Evolutionary conservation across 2,329 filamentous ascomycete genomes (phyloP).

Genomic region (Arthrocladium fulminans): DNA sequence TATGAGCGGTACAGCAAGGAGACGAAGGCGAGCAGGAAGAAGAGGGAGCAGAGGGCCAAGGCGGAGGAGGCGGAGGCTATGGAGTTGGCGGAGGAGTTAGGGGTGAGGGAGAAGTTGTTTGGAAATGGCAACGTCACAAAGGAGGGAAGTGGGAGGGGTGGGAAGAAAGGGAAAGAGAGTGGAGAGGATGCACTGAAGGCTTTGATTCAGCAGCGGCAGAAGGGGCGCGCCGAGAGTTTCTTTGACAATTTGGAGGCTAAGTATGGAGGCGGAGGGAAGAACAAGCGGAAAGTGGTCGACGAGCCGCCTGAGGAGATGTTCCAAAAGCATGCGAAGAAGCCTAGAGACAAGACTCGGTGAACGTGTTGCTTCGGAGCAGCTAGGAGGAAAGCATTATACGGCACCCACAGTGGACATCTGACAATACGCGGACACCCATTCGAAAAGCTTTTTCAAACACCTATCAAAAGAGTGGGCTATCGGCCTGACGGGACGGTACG

Average conservation of each 20-base stretch:
- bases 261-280: constrained; percentile 45
- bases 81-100: constrained; percentile 64
- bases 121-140: constrained; percentile 35
- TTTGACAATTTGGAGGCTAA: constrained; percentile 69
- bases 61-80: constrained; percentile 65
- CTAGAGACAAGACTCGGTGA: constrained; percentile 10
- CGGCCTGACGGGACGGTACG: too few relatives aligned
- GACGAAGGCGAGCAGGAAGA: constrained; percentile 53
- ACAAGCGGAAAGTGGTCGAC: constrained; percentile 41
- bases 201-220: constrained; percentile 32
- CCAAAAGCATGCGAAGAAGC: constrained; percentile 34
- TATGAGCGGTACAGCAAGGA: constrained; percentile 66
- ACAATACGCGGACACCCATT: too few relatives aligned
- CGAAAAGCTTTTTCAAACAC: too few relatives aligned
- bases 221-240: constrained; percentile 50
- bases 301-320: constrained; percentile 58
- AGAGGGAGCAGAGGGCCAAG: constrained; percentile 52
- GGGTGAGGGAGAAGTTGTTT: constrained; percentile 62
- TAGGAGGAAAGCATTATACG: too few relatives aligned
- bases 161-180: constrained; percentile 28
- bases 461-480: too few relatives aligned
- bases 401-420: too few relatives aligned
- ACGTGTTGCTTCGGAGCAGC: too few relatives aligned
- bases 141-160: constrained; percentile 35
- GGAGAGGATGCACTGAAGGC: constrained; percentile 52